A percentile compares a stretch with the other conserved stretches of the same genome.
These are phyloP conservation scores for Brassica cretica DNA, from an alignment of 345 rosid genomes.

Conservation along the genomic window DNA sequence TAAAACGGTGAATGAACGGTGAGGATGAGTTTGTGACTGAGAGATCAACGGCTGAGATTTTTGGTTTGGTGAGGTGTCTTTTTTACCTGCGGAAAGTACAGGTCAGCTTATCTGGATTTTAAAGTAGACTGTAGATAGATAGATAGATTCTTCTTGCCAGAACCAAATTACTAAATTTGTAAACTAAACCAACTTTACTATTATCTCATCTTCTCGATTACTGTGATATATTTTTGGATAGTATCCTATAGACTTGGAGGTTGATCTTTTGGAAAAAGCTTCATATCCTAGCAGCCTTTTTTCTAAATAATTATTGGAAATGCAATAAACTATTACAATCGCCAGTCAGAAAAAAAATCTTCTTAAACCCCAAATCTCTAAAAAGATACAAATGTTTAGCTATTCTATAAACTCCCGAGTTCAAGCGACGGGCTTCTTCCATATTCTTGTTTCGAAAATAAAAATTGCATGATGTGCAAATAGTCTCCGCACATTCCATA, in stretches of 20 bases:
- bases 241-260: not conserved
- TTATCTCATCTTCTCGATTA: slow-evolving; percentile 12
- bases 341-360: not conserved
- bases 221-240: not conserved
- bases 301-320: not conserved
- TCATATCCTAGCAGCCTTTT: not conserved
- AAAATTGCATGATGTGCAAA: slow-evolving; percentile 8
- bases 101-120: slow-evolving; percentile 32
- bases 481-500: slow-evolving; percentile 31
- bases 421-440: not conserved
- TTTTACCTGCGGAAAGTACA: slow-evolving; percentile 28
- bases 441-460: not conserved
- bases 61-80: slow-evolving; percentile 24
- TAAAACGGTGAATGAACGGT: not conserved
- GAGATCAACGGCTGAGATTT: slow-evolving; percentile 27
- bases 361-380: not conserved
- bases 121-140: not conserved
- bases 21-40: not conserved
- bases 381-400: not conserved
- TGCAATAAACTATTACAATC: not conserved
- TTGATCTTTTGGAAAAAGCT: not conserved
- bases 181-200: not conserved
- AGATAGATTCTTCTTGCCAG: not conserved
- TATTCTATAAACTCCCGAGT: not conserved
- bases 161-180: slow-evolving; percentile 33